These are phyloP conservation scores for Neocallimastix lanati DNA, from an alignment of 192 early-diverging fungal species.

Conservation along the genomic window DNA sequence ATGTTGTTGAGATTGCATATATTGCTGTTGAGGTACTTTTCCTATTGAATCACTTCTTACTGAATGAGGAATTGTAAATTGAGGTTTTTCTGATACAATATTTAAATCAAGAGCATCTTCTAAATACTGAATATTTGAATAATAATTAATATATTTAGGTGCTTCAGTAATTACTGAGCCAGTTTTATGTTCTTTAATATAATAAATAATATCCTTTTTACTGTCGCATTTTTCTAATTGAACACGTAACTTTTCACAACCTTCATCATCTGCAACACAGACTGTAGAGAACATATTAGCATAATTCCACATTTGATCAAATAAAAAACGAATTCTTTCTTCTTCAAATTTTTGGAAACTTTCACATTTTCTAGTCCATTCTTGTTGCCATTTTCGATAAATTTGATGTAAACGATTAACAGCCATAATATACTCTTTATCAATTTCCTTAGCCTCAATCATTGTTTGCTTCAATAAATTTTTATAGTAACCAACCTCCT, in stretches of 20 bases:
- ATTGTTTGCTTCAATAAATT: conserved; percentile 14
- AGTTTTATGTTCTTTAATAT: background rate
- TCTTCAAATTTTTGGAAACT: conserved; percentile 43
- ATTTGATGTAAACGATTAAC: conserved; percentile 22
- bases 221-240: conserved; percentile 44
- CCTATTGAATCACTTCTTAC: background rate
- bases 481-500: conserved; percentile 22
- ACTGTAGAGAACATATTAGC: conserved; percentile 51
- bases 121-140: background rate
- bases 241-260: conserved; percentile 50
- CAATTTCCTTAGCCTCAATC: conserved; percentile 16
- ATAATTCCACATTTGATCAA: conserved; percentile 45
- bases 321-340: conserved; percentile 48
- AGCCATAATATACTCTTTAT: conserved; percentile 19
- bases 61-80: background rate
- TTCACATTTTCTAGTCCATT: conserved; percentile 11
- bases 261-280: conserved; percentile 56
- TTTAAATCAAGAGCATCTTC: background rate
- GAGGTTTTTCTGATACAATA: background rate
- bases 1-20: background rate
- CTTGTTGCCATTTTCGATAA: conserved; percentile 20
- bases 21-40: no score
- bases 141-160: background rate
- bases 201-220: conserved; percentile 31
- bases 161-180: background rate